Evolutionary conservation across 495 filamentous ascomycete species (phyloP), one percentile per base, ranked within the genome.

Genomic region (Hypoxylon perforatum): DNA sequence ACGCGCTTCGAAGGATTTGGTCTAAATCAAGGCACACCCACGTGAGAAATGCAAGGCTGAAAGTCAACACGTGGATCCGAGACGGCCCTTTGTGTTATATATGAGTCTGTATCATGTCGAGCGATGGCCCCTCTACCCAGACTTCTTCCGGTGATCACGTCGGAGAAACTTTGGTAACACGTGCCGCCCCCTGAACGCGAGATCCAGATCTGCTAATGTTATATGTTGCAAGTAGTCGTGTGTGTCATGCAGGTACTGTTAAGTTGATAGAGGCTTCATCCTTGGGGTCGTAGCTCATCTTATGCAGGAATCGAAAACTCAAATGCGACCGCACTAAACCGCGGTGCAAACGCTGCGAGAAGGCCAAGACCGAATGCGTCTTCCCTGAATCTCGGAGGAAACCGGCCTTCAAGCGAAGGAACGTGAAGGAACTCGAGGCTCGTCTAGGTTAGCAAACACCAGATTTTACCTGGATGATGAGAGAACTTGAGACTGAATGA

Each of bases 321-420:
- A 81, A 82, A 77, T 91, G 89, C 67, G 89, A 91, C 73, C 84
- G 87, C 17, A 81, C 74, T 35, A 84, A 82, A 61, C 92, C 92
- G 2, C 86, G 85, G 33, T 96, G 92, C 72, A 84, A 86, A 21
- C 92, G 91, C 11, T 96, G 92, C 72, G 82, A 84, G 21, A 82
- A 89, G 59, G 70, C 91, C 28, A 83, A 86, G 38, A 86, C 88
- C 76, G 89, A 90, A 49, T 96, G 92, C 76, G 77, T 87, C 5
- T 96, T 93, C 70, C 92, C 93, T 70, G 92, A 94, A 75, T 89
- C 90, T 48, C 85, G 92, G 66, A 88, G 90, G 79, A 96, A 94
- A 78, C 93, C 92, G 58, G 90, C 92, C 22, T 91, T 91, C n/a
- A 96, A 94, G 81, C 82, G 92, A 65, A 86, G 90, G 57, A 95